Evolutionary conservation across 495 filamentous ascomycete species (phyloP).

Genomic region (Penicillium bialowiezense): DNA sequence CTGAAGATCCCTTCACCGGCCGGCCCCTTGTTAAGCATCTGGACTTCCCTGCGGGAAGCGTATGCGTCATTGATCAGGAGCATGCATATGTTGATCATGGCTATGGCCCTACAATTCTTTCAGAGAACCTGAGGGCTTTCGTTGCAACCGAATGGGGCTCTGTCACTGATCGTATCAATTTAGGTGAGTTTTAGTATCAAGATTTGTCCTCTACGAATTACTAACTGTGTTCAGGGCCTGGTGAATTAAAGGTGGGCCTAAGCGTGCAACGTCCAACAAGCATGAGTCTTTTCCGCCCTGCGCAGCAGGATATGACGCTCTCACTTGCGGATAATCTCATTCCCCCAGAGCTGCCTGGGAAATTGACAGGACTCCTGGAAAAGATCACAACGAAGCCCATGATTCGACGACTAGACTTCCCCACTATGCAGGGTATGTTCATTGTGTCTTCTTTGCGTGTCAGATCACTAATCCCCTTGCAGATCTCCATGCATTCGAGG

Average conservation of each 20-base stretch:
- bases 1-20: conserved; percentile 30
- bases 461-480: conserved; percentile 28
- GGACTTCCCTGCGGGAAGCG: conserved; percentile 40
- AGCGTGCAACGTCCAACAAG: conserved; percentile 56
- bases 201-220: not conserved
- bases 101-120: conserved; percentile 58
- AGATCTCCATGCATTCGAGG: conserved; percentile 76
- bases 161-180: conserved; percentile 70
- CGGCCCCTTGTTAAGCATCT: conserved; percentile 31
- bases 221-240: conserved; percentile 46
- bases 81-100: conserved; percentile 38
- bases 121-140: conserved; percentile 67
- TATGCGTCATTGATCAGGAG: conserved; percentile 54
- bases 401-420: conserved; percentile 43
- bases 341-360: conserved; percentile 51
- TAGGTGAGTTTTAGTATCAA: conserved; percentile 40
- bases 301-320: conserved; percentile 66
- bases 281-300: conserved; percentile 60
- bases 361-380: conserved; percentile 54
- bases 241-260: conserved; percentile 63
- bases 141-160: conserved; percentile 64
- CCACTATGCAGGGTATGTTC: conserved; percentile 35
- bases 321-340: conserved; percentile 63
- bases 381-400: conserved; percentile 37
- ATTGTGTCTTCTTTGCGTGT: not conserved